Conservation (phyloP, 1,139 yeast species). For the Candida labiduridarum region DNA sequence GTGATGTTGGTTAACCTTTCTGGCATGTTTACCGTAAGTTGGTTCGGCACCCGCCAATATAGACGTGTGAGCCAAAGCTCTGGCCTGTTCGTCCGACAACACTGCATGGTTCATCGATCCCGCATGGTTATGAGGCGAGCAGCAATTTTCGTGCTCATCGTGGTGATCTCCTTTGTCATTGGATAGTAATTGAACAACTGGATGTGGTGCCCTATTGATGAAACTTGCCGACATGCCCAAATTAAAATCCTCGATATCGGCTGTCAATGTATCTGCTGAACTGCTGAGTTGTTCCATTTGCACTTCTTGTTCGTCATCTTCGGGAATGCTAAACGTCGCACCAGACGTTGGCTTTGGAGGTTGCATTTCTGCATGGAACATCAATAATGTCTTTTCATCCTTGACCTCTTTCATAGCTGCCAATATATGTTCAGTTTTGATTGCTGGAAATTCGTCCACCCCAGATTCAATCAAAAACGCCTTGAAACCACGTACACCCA, state of each 20-base stretch:
- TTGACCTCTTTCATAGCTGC: constrained; percentile 65
- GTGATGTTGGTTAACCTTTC: constrained; percentile 40
- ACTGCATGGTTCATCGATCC: constrained; percentile 39
- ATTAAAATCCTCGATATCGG: constrained; percentile 37
- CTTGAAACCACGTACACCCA: constrained; percentile 92
- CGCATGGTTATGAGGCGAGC: constrained; percentile 43
- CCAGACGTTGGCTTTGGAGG: constrained; percentile 34
- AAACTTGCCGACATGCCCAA: constrained; percentile 52
- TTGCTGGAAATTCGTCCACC: constrained; percentile 91
- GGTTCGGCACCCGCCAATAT: constrained; percentile 61
- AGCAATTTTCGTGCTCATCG: constrained; percentile 36
- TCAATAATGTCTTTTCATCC: constrained; percentile 65
- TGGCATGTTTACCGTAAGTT: constrained; percentile 50
- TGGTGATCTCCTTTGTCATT: constrained; percentile 20
- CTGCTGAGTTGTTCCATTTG: constrained; percentile 17
- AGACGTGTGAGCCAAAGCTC: constrained; percentile 57
- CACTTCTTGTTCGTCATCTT: constrained; percentile 20
- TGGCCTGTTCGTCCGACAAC: constrained; percentile 51
- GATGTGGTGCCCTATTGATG: constrained; percentile 42
- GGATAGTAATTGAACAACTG: constrained; percentile 35
- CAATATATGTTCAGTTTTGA: constrained; percentile 61
- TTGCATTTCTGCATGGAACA: constrained; percentile 95
- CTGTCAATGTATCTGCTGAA: constrained; percentile 13
- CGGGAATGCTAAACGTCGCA: constrained; percentile 25
- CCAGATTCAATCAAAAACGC: constrained; percentile 91